Evolutionary conservation across 108 stramenopile species (phyloP).

Genomic region (Cyclotella sp.): DNA sequence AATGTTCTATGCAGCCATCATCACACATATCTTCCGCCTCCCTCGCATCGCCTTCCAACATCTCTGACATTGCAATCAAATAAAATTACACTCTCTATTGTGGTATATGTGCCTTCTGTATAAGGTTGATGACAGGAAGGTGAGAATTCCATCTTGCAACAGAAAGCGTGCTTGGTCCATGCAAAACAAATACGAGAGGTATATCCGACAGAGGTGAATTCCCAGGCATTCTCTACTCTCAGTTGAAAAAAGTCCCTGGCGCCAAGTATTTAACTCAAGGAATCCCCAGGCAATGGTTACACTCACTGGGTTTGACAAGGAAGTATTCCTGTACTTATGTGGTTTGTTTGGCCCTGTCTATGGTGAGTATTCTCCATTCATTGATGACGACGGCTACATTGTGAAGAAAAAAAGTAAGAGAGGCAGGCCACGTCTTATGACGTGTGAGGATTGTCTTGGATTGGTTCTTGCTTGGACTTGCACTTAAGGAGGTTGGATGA

Average conservation of each 20-base stretch:
- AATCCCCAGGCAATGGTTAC: conserved; percentile 5
- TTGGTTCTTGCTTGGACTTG: conserved; percentile 8
- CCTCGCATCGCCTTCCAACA: too few species aligned
- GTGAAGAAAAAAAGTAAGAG: neutral
- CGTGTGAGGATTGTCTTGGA: neutral
- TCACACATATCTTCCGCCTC: too few species aligned
- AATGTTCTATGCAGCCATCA: too few species aligned
- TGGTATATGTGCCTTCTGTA: too few species aligned
- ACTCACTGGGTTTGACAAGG: conserved; percentile 3
- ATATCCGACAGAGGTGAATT: neutral
- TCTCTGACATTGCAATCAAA: too few species aligned
- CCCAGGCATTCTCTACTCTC: neutral
- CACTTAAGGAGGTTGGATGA: neutral
- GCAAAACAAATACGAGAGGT: neutral
- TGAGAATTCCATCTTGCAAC: neutral
- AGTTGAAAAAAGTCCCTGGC: neutral
- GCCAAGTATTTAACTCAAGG: neutral
- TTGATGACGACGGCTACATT: conserved; percentile 4
- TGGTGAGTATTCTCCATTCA: conserved; percentile 1
- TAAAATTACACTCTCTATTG: too few species aligned
- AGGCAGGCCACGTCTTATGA: neutral
- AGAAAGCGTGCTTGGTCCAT: neutral
- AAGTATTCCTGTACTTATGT: neutral
- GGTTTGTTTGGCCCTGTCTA: neutral
- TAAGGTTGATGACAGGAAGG: too few species aligned